A percentile compares a stretch with the other conserved stretches of the same genome.
These are phyloP conservation scores for Pythium brachiatum DNA, from an alignment of 352 stramenopile species.

Conservation along the genomic window DNA sequence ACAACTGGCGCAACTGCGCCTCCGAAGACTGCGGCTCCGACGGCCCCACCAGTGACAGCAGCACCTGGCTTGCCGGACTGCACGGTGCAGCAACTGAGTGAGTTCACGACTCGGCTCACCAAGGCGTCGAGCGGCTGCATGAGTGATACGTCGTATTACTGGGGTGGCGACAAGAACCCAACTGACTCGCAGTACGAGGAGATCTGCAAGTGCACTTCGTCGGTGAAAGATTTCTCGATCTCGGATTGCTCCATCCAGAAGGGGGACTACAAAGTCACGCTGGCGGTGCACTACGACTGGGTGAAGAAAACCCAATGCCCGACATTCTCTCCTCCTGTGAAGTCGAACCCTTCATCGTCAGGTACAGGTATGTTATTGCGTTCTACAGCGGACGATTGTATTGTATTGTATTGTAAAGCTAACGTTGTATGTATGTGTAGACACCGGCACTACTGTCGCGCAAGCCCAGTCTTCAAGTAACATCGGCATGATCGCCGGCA, in stretches of 20 bases:
- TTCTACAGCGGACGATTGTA: too few species aligned
- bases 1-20: background rate
- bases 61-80: background rate
- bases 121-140: constrained; percentile 11
- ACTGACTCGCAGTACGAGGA: constrained; percentile 1
- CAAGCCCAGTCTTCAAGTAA: too few species aligned
- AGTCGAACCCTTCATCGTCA: background rate
- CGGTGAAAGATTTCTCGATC: background rate
- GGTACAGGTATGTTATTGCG: background rate
- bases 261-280: background rate
- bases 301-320: constrained; percentile 7
- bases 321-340: background rate
- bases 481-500: too few species aligned
- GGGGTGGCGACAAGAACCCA: constrained; percentile 1
- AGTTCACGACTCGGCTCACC: constrained; percentile 4
- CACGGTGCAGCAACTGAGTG: constrained; percentile 2
- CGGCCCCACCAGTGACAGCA: background rate
- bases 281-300: constrained; percentile 15
- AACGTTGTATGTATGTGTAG: too few species aligned
- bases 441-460: too few species aligned
- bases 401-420: too few species aligned
- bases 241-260: constrained; percentile 11
- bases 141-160: constrained; percentile 8
- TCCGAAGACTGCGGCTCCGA: background rate
- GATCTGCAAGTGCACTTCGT: constrained; percentile 12